Base-by-base conservation (phyloP, 352 stramenopile genomes). In the Pythium monospermum region DNA sequence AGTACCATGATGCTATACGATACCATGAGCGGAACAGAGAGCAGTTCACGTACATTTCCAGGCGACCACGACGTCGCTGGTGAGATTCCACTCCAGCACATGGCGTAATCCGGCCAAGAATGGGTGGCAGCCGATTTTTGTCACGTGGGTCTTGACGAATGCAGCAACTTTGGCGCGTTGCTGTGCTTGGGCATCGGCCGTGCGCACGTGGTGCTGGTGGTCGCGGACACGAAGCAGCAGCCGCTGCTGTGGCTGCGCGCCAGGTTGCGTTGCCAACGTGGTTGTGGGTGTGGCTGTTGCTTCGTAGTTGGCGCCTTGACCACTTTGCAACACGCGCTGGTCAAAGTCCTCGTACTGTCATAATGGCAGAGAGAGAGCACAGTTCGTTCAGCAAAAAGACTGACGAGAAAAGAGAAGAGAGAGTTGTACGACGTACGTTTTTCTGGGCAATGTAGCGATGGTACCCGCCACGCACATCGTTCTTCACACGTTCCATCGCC, bases 121-220 rank as follows among this genome's bases (percentile, higher is more conserved):
- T n/a, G 80, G 76, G 53, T 91, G 80, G 19, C 57, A 77, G 22
- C 72, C 80, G 28, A 91, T 64, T 27, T 84, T 78, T 16, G 67
- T 26, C 3, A 59, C 13, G 27, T 82, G 60, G 16, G 68, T 60
- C 45, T 72, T 57, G 23, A 86, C 57, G 39, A 87, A 90, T n/a
- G 50, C 50, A 10, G 71, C 61, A 30, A 73, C 66, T 22, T 54
- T 59, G 1, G 66, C 47, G 21, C 74, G 64, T 53, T 72, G 73
- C 22, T 64, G 68, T 8, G 51, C 50, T 38, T 81, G 66, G 18
- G 55, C 68, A 30, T 66, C 64, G 1, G 40, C 50, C 12, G 52
- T 59, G 12, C 79, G 68, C 38, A 78, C 28, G 44, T 87, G 82
- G 7, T 67, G 39, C n/a, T n/a, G n/a, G 8, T 22, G 59, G 23